phyloP scores from a whole-genome alignment of 495 filamentous ascomycete species.

The Xylaria sp. region DNA sequence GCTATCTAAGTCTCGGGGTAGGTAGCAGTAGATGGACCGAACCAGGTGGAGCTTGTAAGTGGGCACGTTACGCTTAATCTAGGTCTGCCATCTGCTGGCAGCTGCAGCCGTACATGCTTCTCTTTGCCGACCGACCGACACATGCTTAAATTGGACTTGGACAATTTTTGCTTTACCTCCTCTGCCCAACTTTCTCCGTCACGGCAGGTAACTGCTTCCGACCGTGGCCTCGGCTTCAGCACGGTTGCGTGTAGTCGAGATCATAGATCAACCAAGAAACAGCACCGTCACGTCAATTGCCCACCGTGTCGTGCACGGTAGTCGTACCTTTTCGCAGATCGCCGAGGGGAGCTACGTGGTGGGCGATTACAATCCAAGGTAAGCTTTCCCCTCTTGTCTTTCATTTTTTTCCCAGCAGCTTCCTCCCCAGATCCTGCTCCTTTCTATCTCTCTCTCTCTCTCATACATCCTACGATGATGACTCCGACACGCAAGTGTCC shows the following conservation, averaged over 20 bases:
- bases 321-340: background rate
- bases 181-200: background rate
- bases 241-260: background rate
- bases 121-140: background rate
- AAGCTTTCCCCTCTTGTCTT: background rate
- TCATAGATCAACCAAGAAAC: background rate
- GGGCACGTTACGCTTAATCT: background rate
- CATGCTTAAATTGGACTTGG: constrained; percentile 1
- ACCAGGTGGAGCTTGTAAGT: background rate
- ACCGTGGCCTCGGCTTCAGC: background rate
- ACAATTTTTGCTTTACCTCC: background rate
- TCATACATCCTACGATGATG: constrained; percentile 49
- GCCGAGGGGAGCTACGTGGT: background rate
- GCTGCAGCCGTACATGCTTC: background rate
- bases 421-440: too few relatives aligned
- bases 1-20: background rate
- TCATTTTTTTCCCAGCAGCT: constrained; percentile 27
- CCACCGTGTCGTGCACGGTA: constrained; percentile 3
- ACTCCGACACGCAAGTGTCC: constrained; percentile 56
- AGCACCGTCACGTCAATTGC: background rate
- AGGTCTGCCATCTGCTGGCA: constrained; percentile 13
- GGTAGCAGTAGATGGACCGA: too few relatives aligned
- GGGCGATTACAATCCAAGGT: background rate
- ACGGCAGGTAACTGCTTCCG: background rate
- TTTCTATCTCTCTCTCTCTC: constrained; percentile 30